phyloP scores from a whole-genome alignment of 2,329 filamentous ascomycete species.

The Alternaria sp. region DNA sequence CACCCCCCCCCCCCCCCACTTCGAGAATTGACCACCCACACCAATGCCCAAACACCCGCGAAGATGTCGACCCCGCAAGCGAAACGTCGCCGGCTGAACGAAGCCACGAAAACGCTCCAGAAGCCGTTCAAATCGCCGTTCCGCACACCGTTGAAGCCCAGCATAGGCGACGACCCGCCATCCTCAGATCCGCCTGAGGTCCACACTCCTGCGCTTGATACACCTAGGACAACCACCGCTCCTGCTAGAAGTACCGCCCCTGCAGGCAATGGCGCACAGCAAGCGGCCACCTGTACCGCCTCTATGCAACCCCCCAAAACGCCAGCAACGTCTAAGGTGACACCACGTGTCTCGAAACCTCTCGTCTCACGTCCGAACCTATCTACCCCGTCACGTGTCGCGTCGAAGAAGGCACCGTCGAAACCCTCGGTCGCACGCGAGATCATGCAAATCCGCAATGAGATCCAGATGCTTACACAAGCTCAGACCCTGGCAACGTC shows the following conservation, averaged over 20 bases:
- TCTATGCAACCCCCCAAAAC: background rate
- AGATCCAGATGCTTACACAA: slow-evolving; percentile 51
- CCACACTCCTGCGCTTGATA: slow-evolving; percentile 1
- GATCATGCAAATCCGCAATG: slow-evolving; percentile 42
- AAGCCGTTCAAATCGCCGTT: slow-evolving; percentile 78
- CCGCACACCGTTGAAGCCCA: slow-evolving; percentile 52
- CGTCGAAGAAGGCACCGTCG: slow-evolving; percentile 19
- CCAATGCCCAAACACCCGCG: slow-evolving; percentile 20
- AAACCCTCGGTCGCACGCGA: slow-evolving; percentile 39
- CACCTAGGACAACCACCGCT: background rate
- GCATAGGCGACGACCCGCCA: slow-evolving; percentile 27
- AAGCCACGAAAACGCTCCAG: slow-evolving; percentile 63
- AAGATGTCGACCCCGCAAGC: slow-evolving; percentile 58
- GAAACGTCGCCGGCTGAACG: slow-evolving; percentile 69
- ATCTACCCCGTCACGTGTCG: slow-evolving; percentile 15
- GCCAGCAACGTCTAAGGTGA: slow-evolving; percentile 5
- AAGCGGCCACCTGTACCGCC: background rate
- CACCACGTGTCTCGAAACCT: slow-evolving; percentile 16
- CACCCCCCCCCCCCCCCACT: background rate
- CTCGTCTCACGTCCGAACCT: slow-evolving; percentile 16
- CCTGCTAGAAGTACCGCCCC: background rate
- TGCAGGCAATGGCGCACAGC: background rate
- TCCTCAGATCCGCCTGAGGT: slow-evolving; percentile 34
- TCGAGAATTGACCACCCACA: background rate
- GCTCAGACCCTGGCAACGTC: slow-evolving; percentile 48